These are phyloP conservation scores for Corylus heterophylla DNA, from an alignment of 306 rosid genomes.

Conservation along the genomic window DNA sequence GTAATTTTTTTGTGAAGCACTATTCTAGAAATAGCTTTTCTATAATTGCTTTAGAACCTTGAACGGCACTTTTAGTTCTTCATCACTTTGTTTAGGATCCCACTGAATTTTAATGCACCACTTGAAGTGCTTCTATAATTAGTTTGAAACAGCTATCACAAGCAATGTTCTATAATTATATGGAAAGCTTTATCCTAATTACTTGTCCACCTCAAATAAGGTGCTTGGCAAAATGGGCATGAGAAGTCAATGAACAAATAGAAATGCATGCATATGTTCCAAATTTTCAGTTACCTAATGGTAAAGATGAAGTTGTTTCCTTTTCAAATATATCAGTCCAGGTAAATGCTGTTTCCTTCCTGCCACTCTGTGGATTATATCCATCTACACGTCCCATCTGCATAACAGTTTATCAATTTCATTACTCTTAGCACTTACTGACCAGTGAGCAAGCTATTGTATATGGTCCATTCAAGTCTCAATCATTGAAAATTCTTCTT, in stretches of 20 bases:
- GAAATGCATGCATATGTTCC: neutral
- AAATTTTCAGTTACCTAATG: conserved; percentile 45
- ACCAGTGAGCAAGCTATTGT: neutral
- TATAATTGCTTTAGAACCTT: neutral
- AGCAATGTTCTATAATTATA: neutral
- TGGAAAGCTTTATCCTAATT: neutral
- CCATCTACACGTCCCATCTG: conserved; percentile 99
- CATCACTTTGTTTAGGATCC: neutral
- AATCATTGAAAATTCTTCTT: neutral
- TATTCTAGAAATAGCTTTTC: no score
- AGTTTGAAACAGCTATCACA: neutral
- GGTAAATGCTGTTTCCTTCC: conserved; percentile 63
- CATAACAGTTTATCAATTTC: conserved; percentile 29
- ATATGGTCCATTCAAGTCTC: neutral
- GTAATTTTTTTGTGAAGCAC: neutral
- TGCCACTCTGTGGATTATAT: conserved; percentile 53
- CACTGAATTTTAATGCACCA: neutral
- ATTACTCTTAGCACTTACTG: conserved; percentile 12
- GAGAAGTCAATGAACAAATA: neutral
- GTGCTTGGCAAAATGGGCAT: neutral
- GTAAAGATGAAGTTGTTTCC: conserved; percentile 42
- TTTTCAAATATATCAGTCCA: conserved; percentile 78
- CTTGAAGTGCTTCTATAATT: neutral
- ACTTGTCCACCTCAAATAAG: conserved; percentile 1
- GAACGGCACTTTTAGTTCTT: neutral